phyloP scores from a whole-genome alignment of 2,329 filamentous ascomycete species.

The Exutisphaerella laricina region DNA sequence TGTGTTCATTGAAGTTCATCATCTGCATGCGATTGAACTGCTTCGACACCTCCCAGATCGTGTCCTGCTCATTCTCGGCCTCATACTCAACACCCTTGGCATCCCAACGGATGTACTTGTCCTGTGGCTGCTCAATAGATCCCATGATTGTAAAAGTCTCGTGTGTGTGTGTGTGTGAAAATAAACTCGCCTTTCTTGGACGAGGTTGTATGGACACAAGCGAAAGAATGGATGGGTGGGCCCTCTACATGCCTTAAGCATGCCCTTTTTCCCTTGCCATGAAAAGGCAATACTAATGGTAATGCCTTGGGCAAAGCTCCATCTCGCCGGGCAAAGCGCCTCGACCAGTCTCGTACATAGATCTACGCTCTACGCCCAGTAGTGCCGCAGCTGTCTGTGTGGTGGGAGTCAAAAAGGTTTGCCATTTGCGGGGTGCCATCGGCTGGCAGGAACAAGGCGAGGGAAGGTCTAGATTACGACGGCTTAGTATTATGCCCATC shows the following conservation, averaged over 20 bases:
- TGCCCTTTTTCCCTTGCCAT: conserved; percentile 6
- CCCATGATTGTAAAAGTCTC: conserved; percentile 10
- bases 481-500: too few relatives aligned
- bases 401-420: conserved; percentile 6
- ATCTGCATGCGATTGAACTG: conserved; percentile 37
- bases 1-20: conserved; percentile 38
- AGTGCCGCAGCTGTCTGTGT: neutral
- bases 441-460: conserved; percentile 2
- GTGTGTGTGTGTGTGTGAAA: neutral
- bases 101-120: conserved; percentile 27
- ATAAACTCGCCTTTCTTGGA: too few relatives aligned
- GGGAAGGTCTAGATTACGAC: conserved; percentile 20
- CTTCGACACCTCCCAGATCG: conserved; percentile 35
- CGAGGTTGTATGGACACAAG: too few relatives aligned
- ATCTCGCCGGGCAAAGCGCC: conserved; percentile 18
- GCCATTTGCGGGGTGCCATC: conserved; percentile 19
- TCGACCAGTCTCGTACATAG: conserved; percentile 13
- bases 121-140: conserved; percentile 5
- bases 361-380: conserved; percentile 13
- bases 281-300: too few relatives aligned
- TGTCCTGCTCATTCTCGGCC: conserved; percentile 31
- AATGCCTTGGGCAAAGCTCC: too few relatives aligned
- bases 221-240: too few relatives aligned
- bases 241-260: neutral
- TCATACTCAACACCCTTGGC: conserved; percentile 33